Evolutionary conservation across 371 early-diverging fungal genomes (phyloP).

Genomic region (Rhizopus stolonifer): DNA sequence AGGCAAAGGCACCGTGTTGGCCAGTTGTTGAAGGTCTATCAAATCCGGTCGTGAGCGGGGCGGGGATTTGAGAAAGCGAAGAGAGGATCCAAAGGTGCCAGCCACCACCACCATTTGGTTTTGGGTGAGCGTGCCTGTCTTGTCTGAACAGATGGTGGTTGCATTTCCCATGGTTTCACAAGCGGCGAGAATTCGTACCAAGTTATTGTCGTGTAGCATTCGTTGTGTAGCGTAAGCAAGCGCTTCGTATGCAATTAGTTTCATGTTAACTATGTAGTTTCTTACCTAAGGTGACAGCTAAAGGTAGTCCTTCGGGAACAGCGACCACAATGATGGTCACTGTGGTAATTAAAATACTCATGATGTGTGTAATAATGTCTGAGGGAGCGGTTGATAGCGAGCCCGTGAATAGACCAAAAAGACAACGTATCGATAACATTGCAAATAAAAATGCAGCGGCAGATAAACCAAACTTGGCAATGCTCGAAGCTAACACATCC

Average conservation of each 20-base stretch:
- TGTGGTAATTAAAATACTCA: conserved; percentile 65
- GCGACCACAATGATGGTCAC: conserved; percentile 78
- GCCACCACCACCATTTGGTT: conserved; percentile 89
- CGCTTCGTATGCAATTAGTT: not conserved
- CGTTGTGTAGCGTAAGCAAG: conserved; percentile 73
- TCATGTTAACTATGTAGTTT: not conserved
- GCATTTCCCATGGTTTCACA: conserved; percentile 96
- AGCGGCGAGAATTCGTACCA: conserved; percentile 84
- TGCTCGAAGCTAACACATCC: conserved; percentile 61
- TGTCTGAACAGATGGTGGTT: conserved; percentile 89
- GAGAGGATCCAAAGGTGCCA: conserved; percentile 56
- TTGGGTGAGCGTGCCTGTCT: conserved; percentile 89
- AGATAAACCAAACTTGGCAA: conserved; percentile 66
- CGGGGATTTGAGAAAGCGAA: conserved; percentile 39
- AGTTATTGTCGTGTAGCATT: conserved; percentile 89
- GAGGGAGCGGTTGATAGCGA: conserved; percentile 21
- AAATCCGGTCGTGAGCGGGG: conserved; percentile 40
- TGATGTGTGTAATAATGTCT: conserved; percentile 45
- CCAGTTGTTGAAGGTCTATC: conserved; percentile 34
- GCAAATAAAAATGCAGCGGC: conserved; percentile 64
- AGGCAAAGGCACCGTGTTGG: conserved; percentile 35
- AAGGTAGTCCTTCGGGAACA: conserved; percentile 81
- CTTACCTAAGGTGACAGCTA: conserved; percentile 72
- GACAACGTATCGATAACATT: conserved; percentile 57
- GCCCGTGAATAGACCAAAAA: conserved; percentile 29